phyloP scores from a whole-genome alignment of 495 filamentous ascomycete species.

The Aspergillus asperescens region DNA sequence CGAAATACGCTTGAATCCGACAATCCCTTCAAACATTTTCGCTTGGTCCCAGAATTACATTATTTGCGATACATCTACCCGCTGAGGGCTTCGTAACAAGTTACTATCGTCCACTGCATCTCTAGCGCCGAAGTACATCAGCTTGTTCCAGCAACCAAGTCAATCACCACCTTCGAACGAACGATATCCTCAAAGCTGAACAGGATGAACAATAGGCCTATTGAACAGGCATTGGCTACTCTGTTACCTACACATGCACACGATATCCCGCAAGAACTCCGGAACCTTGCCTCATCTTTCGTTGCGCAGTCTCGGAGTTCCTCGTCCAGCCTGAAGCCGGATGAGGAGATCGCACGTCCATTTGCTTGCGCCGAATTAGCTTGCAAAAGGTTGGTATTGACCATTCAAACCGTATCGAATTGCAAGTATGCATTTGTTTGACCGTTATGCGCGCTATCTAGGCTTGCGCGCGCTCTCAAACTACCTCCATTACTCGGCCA shows the following conservation, averaged over 20 bases:
- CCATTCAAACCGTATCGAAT: not conserved
- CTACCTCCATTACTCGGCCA: slow-evolving; percentile 75
- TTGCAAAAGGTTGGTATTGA: slow-evolving; percentile 61
- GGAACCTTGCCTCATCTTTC: slow-evolving; percentile 71
- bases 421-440: slow-evolving; percentile 7
- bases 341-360: slow-evolving; percentile 81
- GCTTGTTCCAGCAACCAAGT: not conserved
- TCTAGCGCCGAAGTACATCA: not conserved
- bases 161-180: not conserved
- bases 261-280: slow-evolving; percentile 65
- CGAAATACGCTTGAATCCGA: too few species aligned
- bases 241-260: slow-evolving; percentile 73
- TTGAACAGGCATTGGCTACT: slow-evolving; percentile 69
- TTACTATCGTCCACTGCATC: not conserved
- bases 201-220: slow-evolving; percentile 53
- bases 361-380: slow-evolving; percentile 92
- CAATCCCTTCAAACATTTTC: not conserved
- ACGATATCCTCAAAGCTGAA: not conserved
- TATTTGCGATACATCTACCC: not conserved
- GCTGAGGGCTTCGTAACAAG: not conserved
- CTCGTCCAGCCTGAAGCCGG: slow-evolving; percentile 71
- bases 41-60: too few species aligned
- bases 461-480: slow-evolving; percentile 75
- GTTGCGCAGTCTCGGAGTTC: slow-evolving; percentile 81
- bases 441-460: slow-evolving; percentile 24